Percentiles rank a stretch among this genome's conserved stretches.
Evolutionary conservation across 2,329 filamentous ascomycete species (phyloP).

Genomic region (Sclerotinia trifoliorum): DNA sequence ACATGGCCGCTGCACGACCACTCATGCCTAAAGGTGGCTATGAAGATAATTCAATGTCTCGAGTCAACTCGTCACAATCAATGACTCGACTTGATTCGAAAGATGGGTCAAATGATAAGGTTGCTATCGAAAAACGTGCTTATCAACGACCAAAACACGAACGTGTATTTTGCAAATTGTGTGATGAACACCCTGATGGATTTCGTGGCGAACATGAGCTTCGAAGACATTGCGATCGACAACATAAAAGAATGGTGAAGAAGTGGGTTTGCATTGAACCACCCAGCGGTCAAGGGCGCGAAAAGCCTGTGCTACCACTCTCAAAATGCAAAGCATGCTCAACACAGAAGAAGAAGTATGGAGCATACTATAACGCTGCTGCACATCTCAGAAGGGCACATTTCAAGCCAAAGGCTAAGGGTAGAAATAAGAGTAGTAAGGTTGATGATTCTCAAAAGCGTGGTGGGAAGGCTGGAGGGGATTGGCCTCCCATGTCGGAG

Average conservation of each 20-base stretch:
- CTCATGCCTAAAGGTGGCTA: constrained; percentile 38
- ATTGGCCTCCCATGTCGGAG: constrained; percentile 56
- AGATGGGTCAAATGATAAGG: constrained; percentile 38
- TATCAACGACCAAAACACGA: constrained; percentile 41
- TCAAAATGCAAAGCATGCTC: constrained; percentile 67
- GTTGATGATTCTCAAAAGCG: constrained; percentile 46
- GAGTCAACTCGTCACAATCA: constrained; percentile 36
- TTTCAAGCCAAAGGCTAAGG: constrained; percentile 66
- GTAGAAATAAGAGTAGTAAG: constrained; percentile 43
- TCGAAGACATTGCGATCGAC: constrained; percentile 63
- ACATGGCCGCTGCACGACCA: constrained; percentile 35
- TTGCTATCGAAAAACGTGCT: constrained; percentile 37
- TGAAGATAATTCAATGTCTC: constrained; percentile 35
- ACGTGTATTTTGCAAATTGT: constrained; percentile 60
- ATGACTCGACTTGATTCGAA: constrained; percentile 37
- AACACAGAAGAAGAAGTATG: constrained; percentile 79
- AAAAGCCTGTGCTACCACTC: constrained; percentile 61
- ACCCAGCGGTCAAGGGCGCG: constrained; percentile 48
- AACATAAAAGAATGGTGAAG: constrained; percentile 59
- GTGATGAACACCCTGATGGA: constrained; percentile 78
- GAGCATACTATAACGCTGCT: constrained; percentile 91
- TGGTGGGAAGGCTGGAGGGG: constrained; percentile 54
- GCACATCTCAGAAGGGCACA: constrained; percentile 86
- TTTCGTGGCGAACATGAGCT: constrained; percentile 91
- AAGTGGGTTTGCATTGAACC: constrained; percentile 61